Conservation (phyloP, 331 rosid genomes). For the Phaseolus coccineus region DNA sequence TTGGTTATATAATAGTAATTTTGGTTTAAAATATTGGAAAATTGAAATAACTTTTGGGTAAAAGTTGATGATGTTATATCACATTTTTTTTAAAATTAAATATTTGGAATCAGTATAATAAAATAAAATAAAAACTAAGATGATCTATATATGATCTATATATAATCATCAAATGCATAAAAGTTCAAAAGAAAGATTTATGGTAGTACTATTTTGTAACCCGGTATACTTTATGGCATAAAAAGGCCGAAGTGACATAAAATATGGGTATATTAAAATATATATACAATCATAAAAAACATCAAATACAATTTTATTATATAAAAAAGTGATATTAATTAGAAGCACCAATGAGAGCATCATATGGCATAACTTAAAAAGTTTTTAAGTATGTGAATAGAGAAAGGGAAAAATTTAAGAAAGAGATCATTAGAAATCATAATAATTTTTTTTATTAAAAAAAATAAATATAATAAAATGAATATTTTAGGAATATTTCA, state of each 20-base stretch:
- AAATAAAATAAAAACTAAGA: too few species aligned
- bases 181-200: neutral
- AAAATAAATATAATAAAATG: too few species aligned
- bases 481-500: too few species aligned
- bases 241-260: neutral
- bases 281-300: neutral
- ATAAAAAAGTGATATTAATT: too few species aligned
- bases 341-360: too few species aligned
- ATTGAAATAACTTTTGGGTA: neutral
- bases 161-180: too few species aligned
- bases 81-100: neutral
- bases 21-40: neutral
- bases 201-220: neutral
- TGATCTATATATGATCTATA: too few species aligned
- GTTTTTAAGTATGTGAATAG: neutral
- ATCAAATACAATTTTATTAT: neutral
- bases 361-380: too few species aligned
- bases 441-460: too few species aligned
- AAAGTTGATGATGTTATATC: neutral
- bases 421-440: neutral
- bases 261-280: neutral
- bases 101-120: too few species aligned
- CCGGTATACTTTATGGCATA: neutral
- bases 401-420: neutral
- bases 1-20: too few species aligned